Evolutionary conservation across 441 rosid genomes (phyloP).

Genomic region (Corymbia calophylla): DNA sequence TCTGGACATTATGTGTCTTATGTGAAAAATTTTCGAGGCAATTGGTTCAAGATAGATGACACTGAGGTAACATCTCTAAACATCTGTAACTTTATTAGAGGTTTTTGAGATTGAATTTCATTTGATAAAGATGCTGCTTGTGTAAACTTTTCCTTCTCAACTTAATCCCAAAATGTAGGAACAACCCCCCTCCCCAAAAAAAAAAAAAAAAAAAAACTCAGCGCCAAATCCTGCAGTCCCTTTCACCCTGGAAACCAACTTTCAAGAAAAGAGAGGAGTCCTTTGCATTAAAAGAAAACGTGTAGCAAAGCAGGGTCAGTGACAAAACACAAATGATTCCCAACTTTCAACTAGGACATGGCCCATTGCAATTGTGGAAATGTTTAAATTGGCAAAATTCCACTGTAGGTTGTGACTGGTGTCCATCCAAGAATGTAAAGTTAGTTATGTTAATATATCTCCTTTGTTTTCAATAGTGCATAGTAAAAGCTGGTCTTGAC

Average conservation of each 20-base stretch:
- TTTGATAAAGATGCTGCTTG: neutral
- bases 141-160: neutral
- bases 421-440: neutral
- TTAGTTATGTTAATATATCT: neutral
- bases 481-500: neutral
- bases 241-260: neutral
- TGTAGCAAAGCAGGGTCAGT: neutral
- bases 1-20: conserved; percentile 83
- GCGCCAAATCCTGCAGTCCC: neutral
- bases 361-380: neutral
- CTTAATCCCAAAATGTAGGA: neutral
- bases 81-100: neutral
- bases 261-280: neutral
- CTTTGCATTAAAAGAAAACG: neutral
- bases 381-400: neutral
- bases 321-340: neutral
- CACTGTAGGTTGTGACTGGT: neutral
- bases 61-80: conserved; percentile 43
- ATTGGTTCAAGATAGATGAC: conserved; percentile 82
- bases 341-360: neutral
- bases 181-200: neutral
- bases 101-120: neutral
- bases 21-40: conserved; percentile 64
- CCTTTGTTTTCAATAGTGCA: neutral
- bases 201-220: neutral